Base-by-base conservation (phyloP, 2,329 filamentous ascomycete species). In the Helicocarpus griseus region DNA sequence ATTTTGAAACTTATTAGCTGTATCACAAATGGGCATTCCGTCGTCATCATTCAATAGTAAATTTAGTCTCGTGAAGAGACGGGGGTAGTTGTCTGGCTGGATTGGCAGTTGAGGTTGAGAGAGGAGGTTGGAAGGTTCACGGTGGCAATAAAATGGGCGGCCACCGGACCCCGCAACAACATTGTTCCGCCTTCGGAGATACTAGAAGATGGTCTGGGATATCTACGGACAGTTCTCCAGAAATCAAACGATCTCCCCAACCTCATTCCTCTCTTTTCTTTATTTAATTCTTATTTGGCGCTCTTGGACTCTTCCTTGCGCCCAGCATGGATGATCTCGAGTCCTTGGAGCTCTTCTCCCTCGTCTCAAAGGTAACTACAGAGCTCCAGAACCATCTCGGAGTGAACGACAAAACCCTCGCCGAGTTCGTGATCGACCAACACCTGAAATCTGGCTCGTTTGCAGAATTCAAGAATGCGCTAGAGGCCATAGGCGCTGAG, bases 361-460 rank as follows among this genome's bases (percentile, higher is more conserved):
- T 98, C 63, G 89, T 97, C 52, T 93, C 89, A 48, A 95, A 91
- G 69, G 89, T 98, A 61, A 89, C 89, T 13, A 91, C 87, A 17
- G 93, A 98, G 70, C 78, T 98, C 49, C 86, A 95, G 62, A 98
- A 98, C 65, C 88, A 98, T 71, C 72, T 97, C 54, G 89, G 90
- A 51, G 82, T 96, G 61, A 86, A 81, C 66, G 90, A 98, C 72
- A 96, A 95, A 71, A 95, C 89, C 4, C 82, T 98, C 24, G 90
- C 93, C 60, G 93, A 98, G 70, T 98, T 95, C 65, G 82, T 98
- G 62, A 95, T 98, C 64, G 87, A 87, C 55, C 86, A 95, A 66
- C 88, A 95, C 61, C 71, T 85, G 66, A 81, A 90, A 77, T 86
- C 83, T 73, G 77, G 76, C 48, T 79, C 78, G 26, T 75, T 87